Evolutionary conservation across 345 rosid species (phyloP).

Genomic region (Barbarea vulgaris): DNA sequence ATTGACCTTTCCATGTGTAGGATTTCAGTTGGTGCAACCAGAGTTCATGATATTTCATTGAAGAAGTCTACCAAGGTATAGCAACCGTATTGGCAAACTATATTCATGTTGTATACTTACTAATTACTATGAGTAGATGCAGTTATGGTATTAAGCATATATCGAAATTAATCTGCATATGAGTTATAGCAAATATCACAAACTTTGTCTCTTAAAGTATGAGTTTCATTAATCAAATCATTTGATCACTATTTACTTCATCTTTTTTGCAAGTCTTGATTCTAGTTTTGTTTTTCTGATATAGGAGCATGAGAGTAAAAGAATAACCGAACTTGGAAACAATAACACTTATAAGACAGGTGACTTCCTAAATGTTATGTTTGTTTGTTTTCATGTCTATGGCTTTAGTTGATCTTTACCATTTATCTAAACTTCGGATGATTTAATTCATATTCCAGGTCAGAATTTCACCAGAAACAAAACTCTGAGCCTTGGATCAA

Average conservation of each 20-base stretch:
- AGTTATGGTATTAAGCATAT: neutral
- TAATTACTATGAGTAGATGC: slow-evolving; percentile 11
- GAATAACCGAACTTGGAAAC: slow-evolving; percentile 34
- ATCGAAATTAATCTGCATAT: neutral
- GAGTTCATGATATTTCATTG: slow-evolving; percentile 40
- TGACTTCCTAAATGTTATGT: slow-evolving; percentile 35
- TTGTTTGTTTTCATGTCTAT: slow-evolving; percentile 25
- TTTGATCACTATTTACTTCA: slow-evolving; percentile 5
- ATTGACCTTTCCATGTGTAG: slow-evolving; percentile 42
- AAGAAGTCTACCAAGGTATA: slow-evolving; percentile 55
- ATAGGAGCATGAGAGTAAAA: slow-evolving; percentile 52
- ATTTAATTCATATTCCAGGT: slow-evolving; percentile 29
- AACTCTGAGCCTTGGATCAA: slow-evolving; percentile 44
- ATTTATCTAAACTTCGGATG: slow-evolving; percentile 35
- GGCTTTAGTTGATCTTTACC: slow-evolving; percentile 30
- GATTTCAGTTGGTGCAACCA: slow-evolving; percentile 47
- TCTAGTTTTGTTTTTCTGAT: neutral
- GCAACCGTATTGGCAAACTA: neutral
- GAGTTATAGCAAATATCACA: neutral
- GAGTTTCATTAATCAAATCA: neutral
- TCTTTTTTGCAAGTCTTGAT: slow-evolving; percentile 24
- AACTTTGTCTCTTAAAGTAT: slow-evolving; percentile 4
- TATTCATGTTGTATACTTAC: slow-evolving; percentile 17
- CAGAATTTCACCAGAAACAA: slow-evolving; percentile 42
- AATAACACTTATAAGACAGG: slow-evolving; percentile 49